Percentiles rank a stretch among this genome's conserved stretches.
These are phyloP conservation scores for Heterococcus sp. DNA, from an alignment of 108 stramenopile genomes.

Conservation along the genomic window DNA sequence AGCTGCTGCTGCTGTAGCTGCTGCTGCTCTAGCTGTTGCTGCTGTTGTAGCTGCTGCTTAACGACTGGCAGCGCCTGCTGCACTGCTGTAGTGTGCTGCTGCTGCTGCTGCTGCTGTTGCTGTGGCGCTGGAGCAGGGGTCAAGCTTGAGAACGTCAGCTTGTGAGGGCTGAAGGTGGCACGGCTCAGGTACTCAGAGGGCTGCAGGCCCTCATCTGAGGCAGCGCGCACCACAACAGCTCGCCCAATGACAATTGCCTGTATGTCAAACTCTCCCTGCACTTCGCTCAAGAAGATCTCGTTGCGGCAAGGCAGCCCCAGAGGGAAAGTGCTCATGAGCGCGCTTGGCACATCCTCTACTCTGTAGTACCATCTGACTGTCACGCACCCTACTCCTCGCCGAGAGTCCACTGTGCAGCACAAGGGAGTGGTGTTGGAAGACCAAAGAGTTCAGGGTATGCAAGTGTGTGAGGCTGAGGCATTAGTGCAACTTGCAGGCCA, in stretches of 20 bases:
- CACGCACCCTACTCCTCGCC: not conserved
- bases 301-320: not conserved
- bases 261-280: not conserved
- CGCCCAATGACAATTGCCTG: not conserved
- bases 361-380: slow-evolving; percentile 1
- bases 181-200: not conserved
- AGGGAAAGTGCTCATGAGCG: not conserved
- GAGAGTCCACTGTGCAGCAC: not conserved
- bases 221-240: not conserved
- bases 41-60: too few species aligned
- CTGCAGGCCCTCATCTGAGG: not conserved
- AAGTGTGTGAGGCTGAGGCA: too few species aligned
- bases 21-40: too few species aligned
- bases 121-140: too few species aligned
- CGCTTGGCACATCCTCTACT: not conserved
- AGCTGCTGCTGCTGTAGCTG: too few species aligned
- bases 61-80: too few species aligned
- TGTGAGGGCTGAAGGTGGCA: not conserved
- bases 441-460: too few species aligned
- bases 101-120: too few species aligned
- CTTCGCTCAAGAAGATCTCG: not conserved
- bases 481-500: too few species aligned
- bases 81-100: too few species aligned
- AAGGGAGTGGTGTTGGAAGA: too few species aligned
- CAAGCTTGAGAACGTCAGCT: not conserved